Conservation (phyloP, 257 asterid species). For the Lycium ferocissimum region DNA sequence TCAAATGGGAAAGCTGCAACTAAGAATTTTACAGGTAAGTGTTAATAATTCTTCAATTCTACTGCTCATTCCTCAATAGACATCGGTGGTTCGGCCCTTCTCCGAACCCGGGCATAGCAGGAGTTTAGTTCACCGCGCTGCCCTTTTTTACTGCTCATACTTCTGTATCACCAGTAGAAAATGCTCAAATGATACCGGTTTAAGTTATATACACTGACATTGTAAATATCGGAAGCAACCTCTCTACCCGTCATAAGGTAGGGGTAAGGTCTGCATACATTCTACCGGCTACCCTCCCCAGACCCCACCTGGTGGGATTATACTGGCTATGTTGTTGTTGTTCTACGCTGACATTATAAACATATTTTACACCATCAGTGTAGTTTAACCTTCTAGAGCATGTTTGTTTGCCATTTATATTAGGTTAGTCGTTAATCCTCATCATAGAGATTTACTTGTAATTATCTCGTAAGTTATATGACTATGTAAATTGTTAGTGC, state of each 20-base stretch:
- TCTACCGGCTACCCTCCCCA: no score
- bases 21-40: constrained; percentile 44
- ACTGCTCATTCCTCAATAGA: not conserved
- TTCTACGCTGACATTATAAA: no score
- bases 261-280: no score
- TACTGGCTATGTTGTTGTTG: no score
- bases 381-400: not conserved
- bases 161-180: not conserved
- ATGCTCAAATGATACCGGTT: not conserved
- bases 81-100: no score
- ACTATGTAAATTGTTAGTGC: not conserved
- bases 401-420: not conserved
- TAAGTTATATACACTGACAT: not conserved
- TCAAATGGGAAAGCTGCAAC: constrained; percentile 49
- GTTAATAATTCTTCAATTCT: not conserved
- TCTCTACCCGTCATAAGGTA: no score
- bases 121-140: no score
- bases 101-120: no score
- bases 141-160: not conserved
- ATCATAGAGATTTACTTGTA: not conserved
- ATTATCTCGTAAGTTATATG: not conserved
- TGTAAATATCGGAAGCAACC: no score
- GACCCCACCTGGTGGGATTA: no score
- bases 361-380: not conserved
- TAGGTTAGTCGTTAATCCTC: not conserved